Evolutionary conservation across 2,329 filamentous ascomycete species (phyloP).

Genomic region (Sporothrix pseudoabietina): DNA sequence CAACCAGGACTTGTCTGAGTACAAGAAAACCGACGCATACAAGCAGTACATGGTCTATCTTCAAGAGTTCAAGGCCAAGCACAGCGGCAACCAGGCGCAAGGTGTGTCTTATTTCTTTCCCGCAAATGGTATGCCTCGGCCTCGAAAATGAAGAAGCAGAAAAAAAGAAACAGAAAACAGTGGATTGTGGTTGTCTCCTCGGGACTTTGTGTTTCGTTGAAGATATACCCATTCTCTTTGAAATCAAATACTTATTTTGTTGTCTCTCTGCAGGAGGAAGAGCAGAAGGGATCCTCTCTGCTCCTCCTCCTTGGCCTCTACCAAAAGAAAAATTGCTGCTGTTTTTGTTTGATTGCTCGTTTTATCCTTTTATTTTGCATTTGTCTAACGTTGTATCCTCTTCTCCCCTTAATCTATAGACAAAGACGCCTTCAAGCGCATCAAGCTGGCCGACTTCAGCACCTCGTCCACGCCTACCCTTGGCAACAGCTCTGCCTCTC

Average conservation of each 20-base stretch:
- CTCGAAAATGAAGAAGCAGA: not conserved
- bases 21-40: conserved; percentile 75
- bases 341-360: conserved; percentile 18
- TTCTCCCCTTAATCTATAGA: conserved; percentile 40
- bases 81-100: conserved; percentile 57
- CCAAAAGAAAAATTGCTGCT: not conserved
- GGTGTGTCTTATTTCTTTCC: conserved; percentile 46
- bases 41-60: conserved; percentile 71
- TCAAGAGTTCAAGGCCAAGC: conserved; percentile 75
- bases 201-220: conserved; percentile 9
- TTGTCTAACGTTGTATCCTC: not conserved
- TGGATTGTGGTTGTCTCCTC: not conserved
- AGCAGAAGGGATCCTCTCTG: not conserved
- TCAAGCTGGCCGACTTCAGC: conserved; percentile 49
- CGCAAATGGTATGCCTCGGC: conserved; percentile 27
- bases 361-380: not conserved
- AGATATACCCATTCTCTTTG: not conserved
- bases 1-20: conserved; percentile 69
- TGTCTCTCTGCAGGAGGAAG: conserved; percentile 14
- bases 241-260: conserved; percentile 24
- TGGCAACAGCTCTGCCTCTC: conserved; percentile 39
- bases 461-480: conserved; percentile 19
- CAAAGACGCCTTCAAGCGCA: conserved; percentile 54
- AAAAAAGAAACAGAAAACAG: conserved; percentile 11
- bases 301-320: conserved; percentile 14